Base-by-base conservation (phyloP, 192 early-diverging fungal genomes). In the Dissophora ornata region DNA sequence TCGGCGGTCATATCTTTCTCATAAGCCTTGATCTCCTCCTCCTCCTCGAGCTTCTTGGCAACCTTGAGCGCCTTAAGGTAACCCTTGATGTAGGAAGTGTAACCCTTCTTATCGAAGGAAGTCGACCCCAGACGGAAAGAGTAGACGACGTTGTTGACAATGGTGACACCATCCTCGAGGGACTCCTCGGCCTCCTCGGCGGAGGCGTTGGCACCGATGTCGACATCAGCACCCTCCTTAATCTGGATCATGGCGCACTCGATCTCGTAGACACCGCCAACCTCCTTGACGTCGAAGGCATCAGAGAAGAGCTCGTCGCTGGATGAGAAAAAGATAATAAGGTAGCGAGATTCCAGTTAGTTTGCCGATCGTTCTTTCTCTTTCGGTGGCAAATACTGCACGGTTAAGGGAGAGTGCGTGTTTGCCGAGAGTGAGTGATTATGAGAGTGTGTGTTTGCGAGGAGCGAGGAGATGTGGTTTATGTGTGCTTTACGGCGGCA, bases 201-300 rank as follows among this genome's bases (percentile, higher is more conserved):
- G 33, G 96, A 96, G 57, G 94, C 85, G 86, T 96, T 96, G 81
- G 92, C 96, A 82, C 95, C 95, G 62, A 92, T 96, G 79, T 97
- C 90, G 51, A 97, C 84, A 36, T 95, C 88, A 67, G 60, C 87
- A 49, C 82, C 92, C 7, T 78, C 83, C 54, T 81, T 84, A 62
- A 93, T 54, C 26, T 13, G 30, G 52, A 61, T 62, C 67, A 92
- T 88, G 67, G 84, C 70, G 81, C 92, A 92, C 83, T 97, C 91
- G 45, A 95, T 88, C 84, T 96, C 93, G 62, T 79, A 87, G 59
- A 75, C 77, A 51, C 89, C 90, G 61, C 88, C 90, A 42, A 91
- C 67, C 63, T 87, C 79, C 41, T 68, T 87, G 65, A 93, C 47
- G 52, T 84, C 80, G 82, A 87, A 96, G 67, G 93, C 96, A 83